Conservation (phyloP, 2,329 filamentous ascomycete genomes). For the Diaporthe velutina region DNA sequence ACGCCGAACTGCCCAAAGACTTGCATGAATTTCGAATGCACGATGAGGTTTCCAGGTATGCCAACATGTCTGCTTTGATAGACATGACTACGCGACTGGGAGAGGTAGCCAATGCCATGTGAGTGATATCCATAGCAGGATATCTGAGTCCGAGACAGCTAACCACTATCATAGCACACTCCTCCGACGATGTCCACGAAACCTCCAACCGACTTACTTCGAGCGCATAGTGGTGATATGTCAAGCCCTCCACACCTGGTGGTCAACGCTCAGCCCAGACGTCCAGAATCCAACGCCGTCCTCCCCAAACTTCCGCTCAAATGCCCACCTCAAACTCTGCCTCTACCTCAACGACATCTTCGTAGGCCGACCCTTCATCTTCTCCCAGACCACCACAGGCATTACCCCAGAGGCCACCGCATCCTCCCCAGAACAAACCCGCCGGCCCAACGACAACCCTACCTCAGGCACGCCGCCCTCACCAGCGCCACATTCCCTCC, state of each 20-base stretch:
- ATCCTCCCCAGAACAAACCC: constrained; percentile 10
- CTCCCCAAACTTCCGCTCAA: constrained; percentile 58
- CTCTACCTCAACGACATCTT: constrained; percentile 67
- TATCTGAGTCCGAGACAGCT: not conserved
- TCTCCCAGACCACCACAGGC: constrained; percentile 47
- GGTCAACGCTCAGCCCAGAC: constrained; percentile 53
- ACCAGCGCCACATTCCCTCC: not conserved
- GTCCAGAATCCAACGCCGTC: constrained; percentile 55
- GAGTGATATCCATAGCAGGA: no score
- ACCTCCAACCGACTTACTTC: constrained; percentile 54
- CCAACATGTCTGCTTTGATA: constrained; percentile 39
- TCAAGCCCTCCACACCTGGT: constrained; percentile 56
- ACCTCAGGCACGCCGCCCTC: not conserved
- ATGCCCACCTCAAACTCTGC: constrained; percentile 64
- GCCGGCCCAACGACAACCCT: not conserved
- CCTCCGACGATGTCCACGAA: constrained; percentile 53
- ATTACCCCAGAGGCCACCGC: constrained; percentile 19
- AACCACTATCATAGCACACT: constrained; percentile 50
- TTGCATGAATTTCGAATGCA: constrained; percentile 49
- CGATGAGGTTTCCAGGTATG: constrained; percentile 27
- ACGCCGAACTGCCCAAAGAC: constrained; percentile 64
- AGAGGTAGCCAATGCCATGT: constrained; percentile 56
- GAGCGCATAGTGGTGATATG: constrained; percentile 53
- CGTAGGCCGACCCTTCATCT: constrained; percentile 66
- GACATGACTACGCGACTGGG: constrained; percentile 54